phyloP scores from a whole-genome alignment of 345 rosid genomes.

The Hibiscus mutabilis region DNA sequence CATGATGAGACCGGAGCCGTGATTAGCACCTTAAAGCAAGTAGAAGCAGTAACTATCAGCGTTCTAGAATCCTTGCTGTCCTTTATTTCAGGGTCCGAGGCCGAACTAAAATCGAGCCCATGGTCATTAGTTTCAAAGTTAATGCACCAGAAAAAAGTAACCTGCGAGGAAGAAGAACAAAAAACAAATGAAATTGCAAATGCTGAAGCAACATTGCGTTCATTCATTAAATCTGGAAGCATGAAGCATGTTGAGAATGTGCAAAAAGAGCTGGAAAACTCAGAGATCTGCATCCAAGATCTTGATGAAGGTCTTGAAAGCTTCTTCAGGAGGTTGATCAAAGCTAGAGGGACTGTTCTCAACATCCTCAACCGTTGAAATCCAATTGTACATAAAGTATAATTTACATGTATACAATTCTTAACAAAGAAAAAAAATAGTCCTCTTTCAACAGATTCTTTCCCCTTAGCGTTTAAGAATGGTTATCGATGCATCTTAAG shows the following conservation, averaged over 20 bases:
- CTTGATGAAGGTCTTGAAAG: slow-evolving; percentile 33
- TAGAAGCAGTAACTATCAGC: slow-evolving; percentile 16
- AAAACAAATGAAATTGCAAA: slow-evolving; percentile 14
- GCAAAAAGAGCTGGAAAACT: slow-evolving; percentile 22
- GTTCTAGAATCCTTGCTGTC: slow-evolving; percentile 18
- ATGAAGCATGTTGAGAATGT: slow-evolving; percentile 5
- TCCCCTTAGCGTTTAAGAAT: neutral
- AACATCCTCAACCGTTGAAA: slow-evolving; percentile 19
- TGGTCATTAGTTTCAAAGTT: neutral
- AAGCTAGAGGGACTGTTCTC: slow-evolving; percentile 42
- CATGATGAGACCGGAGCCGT: slow-evolving; percentile 5
- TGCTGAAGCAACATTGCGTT: slow-evolving; percentile 22
- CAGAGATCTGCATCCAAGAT: slow-evolving; percentile 38
- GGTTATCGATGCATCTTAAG: neutral
- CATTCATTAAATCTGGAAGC: slow-evolving; percentile 15
- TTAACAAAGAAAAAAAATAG: too few relatives aligned
- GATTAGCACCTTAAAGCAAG: slow-evolving; percentile 16
- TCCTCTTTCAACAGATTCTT: neutral
- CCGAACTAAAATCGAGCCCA: neutral
- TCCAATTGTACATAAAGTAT: neutral
- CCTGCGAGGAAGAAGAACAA: neutral
- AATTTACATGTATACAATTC: neutral
- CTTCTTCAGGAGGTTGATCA: slow-evolving; percentile 30
- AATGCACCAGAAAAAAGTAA: slow-evolving; percentile 3
- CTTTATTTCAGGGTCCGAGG: neutral